Percentiles rank a stretch among this genome's conserved stretches.
phyloP scores from a whole-genome alignment of 257 asterid species.

The Solanum appendiculatum region DNA sequence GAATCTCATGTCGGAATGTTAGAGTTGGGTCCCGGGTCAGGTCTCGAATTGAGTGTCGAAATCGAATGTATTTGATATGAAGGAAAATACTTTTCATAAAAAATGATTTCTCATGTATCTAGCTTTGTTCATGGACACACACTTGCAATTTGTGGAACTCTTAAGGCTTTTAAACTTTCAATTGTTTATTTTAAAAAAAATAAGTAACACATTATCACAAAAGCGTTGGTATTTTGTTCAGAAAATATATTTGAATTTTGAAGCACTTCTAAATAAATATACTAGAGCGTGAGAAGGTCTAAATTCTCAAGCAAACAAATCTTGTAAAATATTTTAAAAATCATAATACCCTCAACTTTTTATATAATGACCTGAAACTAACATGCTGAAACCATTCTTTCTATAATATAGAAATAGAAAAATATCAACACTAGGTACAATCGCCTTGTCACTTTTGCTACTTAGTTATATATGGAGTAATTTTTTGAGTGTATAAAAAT shows the following conservation, averaged over 20 bases:
- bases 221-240: background rate
- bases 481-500: rapidly evolving
- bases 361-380: background rate
- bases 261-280: background rate
- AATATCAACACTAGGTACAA: background rate
- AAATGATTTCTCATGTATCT: background rate
- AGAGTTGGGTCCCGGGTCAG: too few relatives aligned
- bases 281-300: background rate
- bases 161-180: background rate
- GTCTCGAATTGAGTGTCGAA: too few relatives aligned
- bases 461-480: background rate
- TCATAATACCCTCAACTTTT: background rate
- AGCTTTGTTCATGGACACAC: background rate
- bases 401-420: background rate
- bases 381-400: background rate
- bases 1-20: too few relatives aligned
- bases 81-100: too few relatives aligned
- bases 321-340: too few relatives aligned
- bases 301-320: background rate
- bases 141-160: background rate
- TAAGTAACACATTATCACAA: background rate
- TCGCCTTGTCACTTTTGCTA: background rate
- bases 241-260: background rate
- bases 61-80: too few relatives aligned
- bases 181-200: too few relatives aligned